These are phyloP conservation scores for Eucalyptus leucophloia DNA, from an alignment of 345 rosid genomes.

Conservation along the genomic window DNA sequence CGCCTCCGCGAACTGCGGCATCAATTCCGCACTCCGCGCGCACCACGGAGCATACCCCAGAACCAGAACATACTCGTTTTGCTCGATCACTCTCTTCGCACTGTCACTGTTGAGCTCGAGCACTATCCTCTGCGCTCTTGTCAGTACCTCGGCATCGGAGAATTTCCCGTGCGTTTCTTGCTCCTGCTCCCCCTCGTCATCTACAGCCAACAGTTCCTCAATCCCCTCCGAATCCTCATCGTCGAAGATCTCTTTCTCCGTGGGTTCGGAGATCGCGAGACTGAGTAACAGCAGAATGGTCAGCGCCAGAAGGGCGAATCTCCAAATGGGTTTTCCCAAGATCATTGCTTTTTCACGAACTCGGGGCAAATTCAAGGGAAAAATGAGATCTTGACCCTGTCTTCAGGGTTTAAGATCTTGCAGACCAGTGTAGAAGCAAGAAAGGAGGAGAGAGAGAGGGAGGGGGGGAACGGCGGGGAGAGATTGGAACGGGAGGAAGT, in stretches of 20 bases:
- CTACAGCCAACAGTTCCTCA: constrained; percentile 54
- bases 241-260: constrained; percentile 1
- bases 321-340: constrained; percentile 22
- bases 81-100: constrained; percentile 26
- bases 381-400: neutral
- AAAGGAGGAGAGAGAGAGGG: neutral
- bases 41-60: constrained; percentile 94
- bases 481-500: neutral
- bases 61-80: constrained; percentile 54
- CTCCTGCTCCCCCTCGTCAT: constrained; percentile 33
- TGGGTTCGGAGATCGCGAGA: neutral
- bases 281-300: constrained; percentile 23
- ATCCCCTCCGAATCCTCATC: constrained; percentile 19
- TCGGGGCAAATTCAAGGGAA: neutral
- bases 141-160: constrained; percentile 62
- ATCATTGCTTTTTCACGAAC: neutral
- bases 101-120: constrained; percentile 56
- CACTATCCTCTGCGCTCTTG: constrained; percentile 72
- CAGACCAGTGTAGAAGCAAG: neutral
- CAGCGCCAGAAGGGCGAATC: constrained; percentile 26
- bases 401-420: neutral
- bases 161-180: constrained; percentile 13
- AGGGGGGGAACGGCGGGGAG: neutral
- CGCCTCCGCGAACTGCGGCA: constrained; percentile 85
- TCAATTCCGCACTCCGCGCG: constrained; percentile 75